Conservation (phyloP, 2,329 filamentous ascomycete genomes). For the Aspergillus sp. region DNA sequence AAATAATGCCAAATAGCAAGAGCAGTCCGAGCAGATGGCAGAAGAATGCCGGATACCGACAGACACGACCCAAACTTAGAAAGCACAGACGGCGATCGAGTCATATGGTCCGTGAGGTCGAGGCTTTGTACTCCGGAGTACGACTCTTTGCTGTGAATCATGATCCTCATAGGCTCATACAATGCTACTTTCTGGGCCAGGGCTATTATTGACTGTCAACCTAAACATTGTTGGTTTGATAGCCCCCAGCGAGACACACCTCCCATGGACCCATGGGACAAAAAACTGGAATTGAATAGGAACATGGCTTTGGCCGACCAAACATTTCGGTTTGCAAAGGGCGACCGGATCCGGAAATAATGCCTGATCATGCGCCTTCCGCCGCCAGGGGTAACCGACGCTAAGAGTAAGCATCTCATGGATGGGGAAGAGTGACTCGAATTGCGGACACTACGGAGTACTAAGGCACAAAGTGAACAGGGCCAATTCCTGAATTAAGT, state of each 20-base stretch:
- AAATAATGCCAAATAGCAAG: not conserved
- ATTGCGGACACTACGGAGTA: not conserved
- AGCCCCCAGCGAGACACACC: not conserved
- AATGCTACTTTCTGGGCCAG: not conserved
- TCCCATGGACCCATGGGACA: not conserved
- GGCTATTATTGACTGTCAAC: not conserved
- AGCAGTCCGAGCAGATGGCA: not conserved
- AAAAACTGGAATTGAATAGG: not conserved
- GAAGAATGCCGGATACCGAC: conserved; percentile 9
- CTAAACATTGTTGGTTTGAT: conserved; percentile 6
- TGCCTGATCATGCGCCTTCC: conserved; percentile 3
- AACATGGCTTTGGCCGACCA: conserved; percentile 2
- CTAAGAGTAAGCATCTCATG: conserved; percentile 8
- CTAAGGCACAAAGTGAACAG: not conserved
- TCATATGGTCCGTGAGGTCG: conserved; percentile 12
- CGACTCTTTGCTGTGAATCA: not conserved
- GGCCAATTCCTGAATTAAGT: not conserved
- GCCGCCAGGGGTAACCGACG: conserved; percentile 28
- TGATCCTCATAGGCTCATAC: not conserved
- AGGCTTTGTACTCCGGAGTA: conserved; percentile 9
- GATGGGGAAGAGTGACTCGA: conserved; percentile 3
- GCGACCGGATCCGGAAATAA: conserved; percentile 10
- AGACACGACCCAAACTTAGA: conserved; percentile 9
- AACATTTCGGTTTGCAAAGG: not conserved
- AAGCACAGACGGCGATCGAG: conserved; percentile 13